phyloP scores from a whole-genome alignment of 2,329 filamentous ascomycete genomes.

The Sporothrix pallida region DNA sequence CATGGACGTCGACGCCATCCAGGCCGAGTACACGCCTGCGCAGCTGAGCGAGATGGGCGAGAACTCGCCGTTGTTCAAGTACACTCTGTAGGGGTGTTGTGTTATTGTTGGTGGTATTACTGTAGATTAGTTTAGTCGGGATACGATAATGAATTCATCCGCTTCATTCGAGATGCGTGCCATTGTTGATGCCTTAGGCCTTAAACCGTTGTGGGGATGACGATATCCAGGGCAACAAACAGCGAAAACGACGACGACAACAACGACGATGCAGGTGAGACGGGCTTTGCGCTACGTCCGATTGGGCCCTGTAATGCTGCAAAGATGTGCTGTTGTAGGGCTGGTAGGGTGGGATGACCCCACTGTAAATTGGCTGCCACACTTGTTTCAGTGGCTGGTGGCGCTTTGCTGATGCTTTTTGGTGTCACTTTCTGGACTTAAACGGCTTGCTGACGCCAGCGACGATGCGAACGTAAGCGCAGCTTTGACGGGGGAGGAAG shows the following conservation, averaged over 20 bases:
- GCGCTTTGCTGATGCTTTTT: not conserved
- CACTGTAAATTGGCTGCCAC: too few species aligned
- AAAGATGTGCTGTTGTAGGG: too few species aligned
- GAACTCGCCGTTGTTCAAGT: conserved; percentile 35
- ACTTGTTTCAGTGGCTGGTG: not conserved
- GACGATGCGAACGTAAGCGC: not conserved
- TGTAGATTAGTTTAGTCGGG: not conserved
- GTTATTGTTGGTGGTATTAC: not conserved
- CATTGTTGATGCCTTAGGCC: too few species aligned
- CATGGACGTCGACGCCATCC: conserved; percentile 25
- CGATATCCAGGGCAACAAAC: too few species aligned
- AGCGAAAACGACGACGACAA: too few species aligned
- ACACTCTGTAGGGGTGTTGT: conserved; percentile 26
- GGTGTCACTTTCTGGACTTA: not conserved
- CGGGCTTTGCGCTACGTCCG: too few species aligned
- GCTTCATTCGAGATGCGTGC: too few species aligned
- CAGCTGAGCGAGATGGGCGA: conserved; percentile 36
- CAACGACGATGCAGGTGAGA: too few species aligned
- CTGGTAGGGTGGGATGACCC: too few species aligned
- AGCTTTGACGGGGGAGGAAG: not conserved
- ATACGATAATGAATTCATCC: too few species aligned
- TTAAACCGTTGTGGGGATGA: too few species aligned
- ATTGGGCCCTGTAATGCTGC: too few species aligned
- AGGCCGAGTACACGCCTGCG: conserved; percentile 30
- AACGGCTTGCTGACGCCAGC: conserved; percentile 17